Evolutionary conservation across 2,329 filamentous ascomycete species (phyloP), one percentile per base, ranked within the genome.

Genomic region (Chaetomiaceae sp.): DNA sequence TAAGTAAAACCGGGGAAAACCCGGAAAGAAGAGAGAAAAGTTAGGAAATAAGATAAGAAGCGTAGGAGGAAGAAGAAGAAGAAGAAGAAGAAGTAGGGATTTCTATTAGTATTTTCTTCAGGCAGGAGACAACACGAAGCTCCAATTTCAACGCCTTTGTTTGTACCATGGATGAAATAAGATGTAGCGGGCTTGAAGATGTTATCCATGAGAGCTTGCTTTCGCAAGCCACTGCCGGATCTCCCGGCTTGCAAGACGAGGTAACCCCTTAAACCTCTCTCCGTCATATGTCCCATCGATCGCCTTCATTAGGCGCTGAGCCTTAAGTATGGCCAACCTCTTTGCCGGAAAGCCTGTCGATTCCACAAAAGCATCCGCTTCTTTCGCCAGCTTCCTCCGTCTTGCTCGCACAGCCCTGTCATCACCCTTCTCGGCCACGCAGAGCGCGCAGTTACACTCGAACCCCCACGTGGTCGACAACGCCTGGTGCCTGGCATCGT

Each of bases 271-370:
- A n/a, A 49, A 54, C n/a, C 29, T 49, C 46, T 54, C 23, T 12
- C 34, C 46, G 12, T 50, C 46, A 15, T 54, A 54, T n/a, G 52
- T 54, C 25, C 50, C 40, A 7, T 54, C 46, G 9, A 54, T 36
- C 19, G 40, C 25, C 33, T 31, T 22, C 1, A 15, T 19, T 25
- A 54, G 14, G 2, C 52, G 34, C 34, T 23, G 36, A 2, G 46
- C 52, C 52, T 44, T 54, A 2, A 15, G 15, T 0, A 40, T 29
- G 2, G 29, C 22, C 3, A 49, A 20, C 6, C 40, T 44, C 25
- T 36, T 50, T 2, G 22, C 25, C 11, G 19, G 15, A 8, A 15
- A 14, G 17, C 11, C 12, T 7, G 19, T 12, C 1, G n/a, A 22
- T 14, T 19, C n/a, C 19, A 54, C 22, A 25, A 54, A 50, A 15